phyloP scores from a whole-genome alignment of 352 stramenopile genomes.

The Phytophthora brassicae region DNA sequence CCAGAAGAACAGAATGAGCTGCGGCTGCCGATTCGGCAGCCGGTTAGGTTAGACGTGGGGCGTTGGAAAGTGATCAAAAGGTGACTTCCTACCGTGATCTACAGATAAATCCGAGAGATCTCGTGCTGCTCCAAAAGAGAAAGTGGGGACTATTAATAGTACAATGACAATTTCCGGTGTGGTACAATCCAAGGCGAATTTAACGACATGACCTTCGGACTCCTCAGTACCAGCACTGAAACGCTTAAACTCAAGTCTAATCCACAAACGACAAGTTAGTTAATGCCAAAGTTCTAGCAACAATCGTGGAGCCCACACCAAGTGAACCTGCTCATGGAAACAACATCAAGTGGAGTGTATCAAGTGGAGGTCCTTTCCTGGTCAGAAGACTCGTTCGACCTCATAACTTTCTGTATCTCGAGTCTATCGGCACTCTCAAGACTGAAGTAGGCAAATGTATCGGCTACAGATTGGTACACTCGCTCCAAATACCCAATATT shows the following conservation, averaged over 20 bases:
- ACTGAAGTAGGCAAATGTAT: constrained; percentile 32
- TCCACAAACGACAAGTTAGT: constrained; percentile 56
- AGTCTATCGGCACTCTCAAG: constrained; percentile 37
- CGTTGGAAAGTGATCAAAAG: constrained; percentile 46
- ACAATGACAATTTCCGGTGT: constrained; percentile 31
- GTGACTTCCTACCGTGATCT: constrained; percentile 32
- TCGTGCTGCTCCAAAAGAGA: constrained; percentile 20
- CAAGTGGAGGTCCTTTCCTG: constrained; percentile 28
- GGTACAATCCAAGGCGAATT: constrained; percentile 34
- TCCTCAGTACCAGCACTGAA: constrained; percentile 30
- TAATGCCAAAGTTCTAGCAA: constrained; percentile 47
- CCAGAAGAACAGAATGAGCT: constrained; percentile 36
- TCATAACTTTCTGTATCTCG: constrained; percentile 52
- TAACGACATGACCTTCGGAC: constrained; percentile 45
- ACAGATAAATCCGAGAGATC: constrained; percentile 15
- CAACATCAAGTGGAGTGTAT: constrained; percentile 48
- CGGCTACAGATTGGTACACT: constrained; percentile 53
- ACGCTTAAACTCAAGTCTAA: constrained; percentile 38
- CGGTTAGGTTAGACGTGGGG: too few species aligned
- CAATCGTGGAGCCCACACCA: constrained; percentile 34
- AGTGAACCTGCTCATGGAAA: constrained; percentile 43
- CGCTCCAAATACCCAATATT: constrained; percentile 44
- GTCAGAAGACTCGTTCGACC: constrained; percentile 39
- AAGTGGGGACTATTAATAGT: constrained; percentile 26
- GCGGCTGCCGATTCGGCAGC: too few species aligned